Percentiles rank a stretch among this genome's conserved stretches.
phyloP scores from a whole-genome alignment of 2,329 filamentous ascomycete genomes.

The Verticillium tricorpus region DNA sequence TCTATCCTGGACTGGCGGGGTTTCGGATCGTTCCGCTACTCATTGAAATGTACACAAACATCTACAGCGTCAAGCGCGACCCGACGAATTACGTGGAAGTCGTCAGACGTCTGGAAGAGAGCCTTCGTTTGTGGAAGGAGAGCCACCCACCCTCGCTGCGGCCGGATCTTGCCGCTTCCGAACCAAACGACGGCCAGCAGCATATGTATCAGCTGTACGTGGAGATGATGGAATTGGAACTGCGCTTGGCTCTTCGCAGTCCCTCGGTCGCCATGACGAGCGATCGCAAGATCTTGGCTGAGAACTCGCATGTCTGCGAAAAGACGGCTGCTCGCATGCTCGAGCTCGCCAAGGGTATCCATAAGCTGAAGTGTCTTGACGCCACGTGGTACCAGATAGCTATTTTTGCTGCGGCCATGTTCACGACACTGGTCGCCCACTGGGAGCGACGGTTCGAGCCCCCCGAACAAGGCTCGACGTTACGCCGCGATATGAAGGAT shows the following conservation, averaged over 20 bases:
- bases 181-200: conserved; percentile 28
- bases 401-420: conserved; percentile 68
- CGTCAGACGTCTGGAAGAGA: conserved; percentile 61
- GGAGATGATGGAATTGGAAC: conserved; percentile 51
- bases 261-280: conserved; percentile 54
- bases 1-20: conserved; percentile 60
- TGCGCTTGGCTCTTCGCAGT: conserved; percentile 56
- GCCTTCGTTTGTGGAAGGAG: conserved; percentile 58
- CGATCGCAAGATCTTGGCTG: conserved; percentile 51
- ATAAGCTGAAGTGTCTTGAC: conserved; percentile 63
- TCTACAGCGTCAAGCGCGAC: conserved; percentile 67
- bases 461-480: conserved; percentile 52
- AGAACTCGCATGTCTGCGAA: conserved; percentile 63
- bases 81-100: conserved; percentile 59
- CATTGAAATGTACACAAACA: conserved; percentile 68
- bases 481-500: conserved; percentile 63
- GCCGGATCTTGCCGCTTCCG: conserved; percentile 27
- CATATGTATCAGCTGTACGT: conserved; percentile 50
- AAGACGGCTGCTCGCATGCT: conserved; percentile 62
- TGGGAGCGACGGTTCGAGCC: conserved; percentile 62
- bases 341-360: conserved; percentile 52
- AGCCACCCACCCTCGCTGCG: conserved; percentile 58
- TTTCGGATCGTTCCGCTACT: conserved; percentile 63
- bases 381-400: conserved; percentile 75
- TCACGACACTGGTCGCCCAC: conserved; percentile 65